Evolutionary conservation across 2,329 filamentous ascomycete genomes (phyloP), one percentile per base, ranked within the genome.

Genomic region (Phialophora macrospora): DNA sequence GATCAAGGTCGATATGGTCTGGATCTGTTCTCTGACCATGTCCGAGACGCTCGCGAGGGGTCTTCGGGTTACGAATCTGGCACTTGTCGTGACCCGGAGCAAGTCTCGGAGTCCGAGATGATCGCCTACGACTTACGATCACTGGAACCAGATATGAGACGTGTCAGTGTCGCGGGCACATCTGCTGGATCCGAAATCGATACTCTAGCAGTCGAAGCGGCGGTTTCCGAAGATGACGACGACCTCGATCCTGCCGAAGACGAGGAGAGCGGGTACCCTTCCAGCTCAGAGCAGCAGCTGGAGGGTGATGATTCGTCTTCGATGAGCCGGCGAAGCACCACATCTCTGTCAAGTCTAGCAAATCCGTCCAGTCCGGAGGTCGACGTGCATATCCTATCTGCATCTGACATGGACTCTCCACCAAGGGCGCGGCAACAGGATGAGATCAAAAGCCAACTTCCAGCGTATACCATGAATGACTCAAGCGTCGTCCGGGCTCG

Each of bases 211-310:
- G 9, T 60, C 11, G 51, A 60, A 32, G 12, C n/a, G 11, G 24
- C 57, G 20, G 24, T 44, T 14, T 32, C 62, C 32, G 55, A 64
- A 9, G 32, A 55, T 24, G 48, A 62, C 3, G 38, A 34, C 32
- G 67, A 70, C n/a, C 58, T 62, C 55, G 66, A 30, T 11, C 58
- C 64, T 17, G 60, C 60, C 14, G 63, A 68, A 24, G 57, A 68
- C 38, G 62, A 55, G 6, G 62, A 63, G 26, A n/a, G 30, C 9
- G 32, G 51, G n/a, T 64, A 61, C 54, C 28, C 22, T 55, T 68
- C 24, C 17, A 22, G 20, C 58, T 57, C 64, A 26, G 64, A 57
- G 7, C 49, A 49, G 6, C 49, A 63, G 26, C 58, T 41, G 4
- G 55, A 60, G 30, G 58, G 61, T 26, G 46, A 46, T 20, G 55